These are phyloP conservation scores for Mortierella sp. DNA, from an alignment of 371 early-diverging fungal genomes.

Conservation along the genomic window DNA sequence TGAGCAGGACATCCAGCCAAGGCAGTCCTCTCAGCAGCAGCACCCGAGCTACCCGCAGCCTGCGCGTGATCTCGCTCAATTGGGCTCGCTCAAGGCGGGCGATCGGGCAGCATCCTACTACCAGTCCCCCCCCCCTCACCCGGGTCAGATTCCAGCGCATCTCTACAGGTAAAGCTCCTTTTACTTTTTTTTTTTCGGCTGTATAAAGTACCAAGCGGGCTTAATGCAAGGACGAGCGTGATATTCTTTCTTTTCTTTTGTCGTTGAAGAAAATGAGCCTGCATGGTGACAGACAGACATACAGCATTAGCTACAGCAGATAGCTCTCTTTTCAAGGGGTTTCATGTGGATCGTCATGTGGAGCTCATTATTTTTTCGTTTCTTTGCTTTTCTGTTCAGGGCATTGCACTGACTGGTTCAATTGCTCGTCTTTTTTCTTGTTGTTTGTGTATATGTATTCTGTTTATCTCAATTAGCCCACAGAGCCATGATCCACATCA, in stretches of 20 bases:
- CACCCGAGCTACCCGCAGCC: slow-evolving; percentile 20
- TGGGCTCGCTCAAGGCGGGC: slow-evolving; percentile 57
- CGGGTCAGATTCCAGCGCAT: slow-evolving; percentile 8
- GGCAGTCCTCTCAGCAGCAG: slow-evolving; percentile 16
- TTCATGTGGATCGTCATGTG: slow-evolving; percentile 12
- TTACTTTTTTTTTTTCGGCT: not conserved
- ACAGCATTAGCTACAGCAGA: not conserved
- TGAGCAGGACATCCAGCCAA: slow-evolving; percentile 37
- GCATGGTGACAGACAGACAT: not conserved
- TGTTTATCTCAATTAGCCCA: not conserved
- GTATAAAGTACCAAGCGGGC: not conserved
- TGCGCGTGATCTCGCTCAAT: slow-evolving; percentile 72
- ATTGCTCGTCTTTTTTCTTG: not conserved
- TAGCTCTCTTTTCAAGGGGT: not conserved
- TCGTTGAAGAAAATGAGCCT: not conserved
- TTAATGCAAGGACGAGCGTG: not conserved
- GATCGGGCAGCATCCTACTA: slow-evolving; percentile 20
- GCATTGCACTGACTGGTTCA: not conserved
- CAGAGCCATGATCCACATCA: slow-evolving; percentile 22
- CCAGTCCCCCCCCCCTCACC: slow-evolving; percentile 16
- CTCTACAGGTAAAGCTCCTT: slow-evolving; percentile 19
- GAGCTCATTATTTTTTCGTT: not conserved
- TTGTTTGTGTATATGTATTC: slow-evolving; percentile 5
- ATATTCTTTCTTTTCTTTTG: not conserved
- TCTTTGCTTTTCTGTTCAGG: not conserved